Evolutionary conservation across 139 green algal genomes (phyloP).

Genomic region (Astrephomene gubernaculifera): DNA sequence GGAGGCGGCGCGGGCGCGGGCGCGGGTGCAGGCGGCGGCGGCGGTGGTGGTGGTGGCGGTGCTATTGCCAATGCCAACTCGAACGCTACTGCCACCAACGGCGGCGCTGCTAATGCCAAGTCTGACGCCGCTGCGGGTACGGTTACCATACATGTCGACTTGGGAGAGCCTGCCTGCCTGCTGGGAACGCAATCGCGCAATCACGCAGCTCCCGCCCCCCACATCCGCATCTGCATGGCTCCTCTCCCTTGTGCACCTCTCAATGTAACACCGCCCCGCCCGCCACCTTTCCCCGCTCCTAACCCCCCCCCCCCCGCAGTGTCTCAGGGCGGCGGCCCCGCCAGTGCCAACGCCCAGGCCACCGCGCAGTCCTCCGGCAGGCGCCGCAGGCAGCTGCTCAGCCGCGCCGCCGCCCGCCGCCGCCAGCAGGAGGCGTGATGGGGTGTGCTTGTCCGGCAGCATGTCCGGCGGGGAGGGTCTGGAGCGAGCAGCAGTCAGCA

Average conservation of each 20-base stretch:
- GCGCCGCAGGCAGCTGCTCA: not conserved
- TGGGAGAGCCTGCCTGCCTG: not conserved
- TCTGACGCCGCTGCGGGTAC: not conserved
- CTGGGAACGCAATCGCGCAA: not conserved
- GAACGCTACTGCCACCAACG: not conserved
- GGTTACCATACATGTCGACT: not conserved
- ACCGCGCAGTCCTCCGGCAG: not conserved
- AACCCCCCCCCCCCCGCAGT: not conserved
- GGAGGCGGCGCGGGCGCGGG: not conserved
- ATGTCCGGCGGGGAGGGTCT: too few species aligned
- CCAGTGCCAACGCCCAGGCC: not conserved
- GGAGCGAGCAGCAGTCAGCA: too few species aligned
- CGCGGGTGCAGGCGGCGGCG: not conserved
- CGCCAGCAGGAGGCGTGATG: not conserved
- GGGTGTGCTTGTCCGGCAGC: too few species aligned
- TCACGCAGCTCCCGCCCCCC: not conserved
- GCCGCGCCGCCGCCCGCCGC: not conserved
- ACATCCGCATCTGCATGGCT: not conserved
- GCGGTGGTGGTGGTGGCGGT: not conserved
- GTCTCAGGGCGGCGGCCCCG: not conserved
- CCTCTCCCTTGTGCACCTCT: not conserved
- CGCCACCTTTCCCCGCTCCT: not conserved
- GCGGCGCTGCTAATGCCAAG: not conserved
- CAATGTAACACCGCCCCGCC: not conserved
- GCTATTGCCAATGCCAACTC: not conserved